Evolutionary conservation across 176 grass and related monocot genomes (phyloP).

Genomic region (Oryza glaberrima): DNA sequence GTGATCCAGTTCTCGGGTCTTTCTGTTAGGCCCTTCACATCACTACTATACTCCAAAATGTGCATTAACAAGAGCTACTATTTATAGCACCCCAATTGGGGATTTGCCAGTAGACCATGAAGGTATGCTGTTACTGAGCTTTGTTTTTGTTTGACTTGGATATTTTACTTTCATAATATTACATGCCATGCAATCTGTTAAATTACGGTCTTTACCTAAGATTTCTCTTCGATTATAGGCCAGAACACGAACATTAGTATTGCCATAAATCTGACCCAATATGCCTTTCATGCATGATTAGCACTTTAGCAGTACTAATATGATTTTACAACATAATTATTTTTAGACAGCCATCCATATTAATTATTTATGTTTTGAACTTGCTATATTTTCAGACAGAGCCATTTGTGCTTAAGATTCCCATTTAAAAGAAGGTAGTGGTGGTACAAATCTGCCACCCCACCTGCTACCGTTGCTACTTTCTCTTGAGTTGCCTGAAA

Average conservation of each 20-base stretch:
- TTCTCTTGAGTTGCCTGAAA: too few relatives aligned
- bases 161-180: background rate
- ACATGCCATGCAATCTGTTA: background rate
- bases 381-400: background rate
- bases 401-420: background rate
- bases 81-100: constrained; percentile 88
- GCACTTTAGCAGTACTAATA: background rate
- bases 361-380: background rate
- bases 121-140: constrained; percentile 61
- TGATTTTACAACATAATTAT: background rate
- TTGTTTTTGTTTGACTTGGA: constrained; percentile 6
- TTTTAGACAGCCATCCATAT: background rate
- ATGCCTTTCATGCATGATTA: background rate
- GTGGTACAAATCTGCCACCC: too few relatives aligned
- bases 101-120: constrained; percentile 87
- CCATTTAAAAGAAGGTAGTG: too few relatives aligned
- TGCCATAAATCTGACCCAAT: background rate
- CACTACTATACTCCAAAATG: constrained; percentile 97
- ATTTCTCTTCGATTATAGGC: background rate
- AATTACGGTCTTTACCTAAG: background rate
- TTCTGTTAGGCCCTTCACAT: constrained; percentile 97
- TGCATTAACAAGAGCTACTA: constrained; percentile 73
- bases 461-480: too few relatives aligned
- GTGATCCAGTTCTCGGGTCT: constrained; percentile 83
- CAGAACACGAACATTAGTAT: background rate